These are phyloP conservation scores for Populus davidiana DNA, from an alignment of 345 rosid species.

Conservation along the genomic window DNA sequence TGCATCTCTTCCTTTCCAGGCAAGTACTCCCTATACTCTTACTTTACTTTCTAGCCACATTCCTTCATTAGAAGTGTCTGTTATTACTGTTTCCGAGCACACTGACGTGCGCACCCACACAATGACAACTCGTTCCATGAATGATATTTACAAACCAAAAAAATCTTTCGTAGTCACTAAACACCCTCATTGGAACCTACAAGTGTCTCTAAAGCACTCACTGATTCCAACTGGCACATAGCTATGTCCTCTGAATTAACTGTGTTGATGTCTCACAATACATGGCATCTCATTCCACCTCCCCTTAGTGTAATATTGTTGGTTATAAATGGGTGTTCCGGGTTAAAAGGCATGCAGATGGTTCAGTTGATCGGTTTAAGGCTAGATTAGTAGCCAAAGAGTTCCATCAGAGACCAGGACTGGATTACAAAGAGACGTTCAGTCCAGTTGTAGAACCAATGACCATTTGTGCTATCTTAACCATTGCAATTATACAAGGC, in stretches of 20 bases:
- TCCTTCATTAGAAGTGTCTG: no score
- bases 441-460: accelerated
- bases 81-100: no score
- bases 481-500: not conserved
- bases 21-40: not conserved
- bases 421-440: not conserved
- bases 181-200: not conserved
- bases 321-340: not conserved
- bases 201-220: not conserved
- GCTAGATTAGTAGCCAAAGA: not conserved
- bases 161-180: not conserved
- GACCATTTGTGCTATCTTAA: accelerated
- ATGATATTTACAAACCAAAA: not conserved
- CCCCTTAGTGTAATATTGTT: not conserved
- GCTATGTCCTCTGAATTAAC: no score
- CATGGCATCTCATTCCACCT: not conserved
- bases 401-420: not conserved
- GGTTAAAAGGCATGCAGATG: accelerated
- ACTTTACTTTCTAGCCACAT: no score
- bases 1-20: not conserved
- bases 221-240: no score
- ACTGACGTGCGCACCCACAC: no score
- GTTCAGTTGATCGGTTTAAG: accelerated
- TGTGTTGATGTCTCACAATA: not conserved
- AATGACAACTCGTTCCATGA: not conserved